Percentiles rank a stretch among this genome's conserved stretches.
Conservation (phyloP, 345 rosid species). For the Cardamine occulta region DNA sequence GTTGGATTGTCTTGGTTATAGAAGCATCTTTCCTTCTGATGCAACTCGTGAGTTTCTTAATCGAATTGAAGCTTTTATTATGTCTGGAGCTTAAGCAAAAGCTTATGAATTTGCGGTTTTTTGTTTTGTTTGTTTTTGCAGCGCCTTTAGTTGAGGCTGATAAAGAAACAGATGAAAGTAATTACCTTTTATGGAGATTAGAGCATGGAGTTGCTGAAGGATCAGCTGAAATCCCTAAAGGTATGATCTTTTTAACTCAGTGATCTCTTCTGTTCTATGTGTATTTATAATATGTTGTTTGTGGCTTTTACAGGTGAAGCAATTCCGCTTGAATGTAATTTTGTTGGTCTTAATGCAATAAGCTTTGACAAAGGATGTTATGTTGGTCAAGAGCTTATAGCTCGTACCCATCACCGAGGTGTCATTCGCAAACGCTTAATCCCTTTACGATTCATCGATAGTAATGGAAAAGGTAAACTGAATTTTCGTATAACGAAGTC, state of each 20-base stretch:
- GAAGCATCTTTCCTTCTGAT: conserved; percentile 70
- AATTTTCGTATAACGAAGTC: neutral
- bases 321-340: conserved; percentile 88
- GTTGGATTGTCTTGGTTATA: conserved; percentile 74
- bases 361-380: conserved; percentile 97
- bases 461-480: conserved; percentile 58
- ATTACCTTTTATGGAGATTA: conserved; percentile 71
- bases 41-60: conserved; percentile 56
- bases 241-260: conserved; percentile 40
- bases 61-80: neutral
- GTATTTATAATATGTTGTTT: neutral
- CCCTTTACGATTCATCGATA: conserved; percentile 66
- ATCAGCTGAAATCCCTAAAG: conserved; percentile 83
- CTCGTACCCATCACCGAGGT: conserved; percentile 91
- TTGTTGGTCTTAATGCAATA: conserved; percentile 83
- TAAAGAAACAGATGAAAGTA: conserved; percentile 75
- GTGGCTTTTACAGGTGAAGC: conserved; percentile 66
- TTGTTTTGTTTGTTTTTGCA: conserved; percentile 40
- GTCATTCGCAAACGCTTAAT: conserved; percentile 82
- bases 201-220: conserved; percentile 94
- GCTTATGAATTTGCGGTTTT: conserved; percentile 11
- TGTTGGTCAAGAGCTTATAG: conserved; percentile 93
- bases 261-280: neutral
- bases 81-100: neutral
- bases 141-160: conserved; percentile 86